Percentiles rank a stretch among this genome's conserved stretches.
Evolutionary conservation across 345 rosid species (phyloP).

Genomic region (Arabis alpina): DNA sequence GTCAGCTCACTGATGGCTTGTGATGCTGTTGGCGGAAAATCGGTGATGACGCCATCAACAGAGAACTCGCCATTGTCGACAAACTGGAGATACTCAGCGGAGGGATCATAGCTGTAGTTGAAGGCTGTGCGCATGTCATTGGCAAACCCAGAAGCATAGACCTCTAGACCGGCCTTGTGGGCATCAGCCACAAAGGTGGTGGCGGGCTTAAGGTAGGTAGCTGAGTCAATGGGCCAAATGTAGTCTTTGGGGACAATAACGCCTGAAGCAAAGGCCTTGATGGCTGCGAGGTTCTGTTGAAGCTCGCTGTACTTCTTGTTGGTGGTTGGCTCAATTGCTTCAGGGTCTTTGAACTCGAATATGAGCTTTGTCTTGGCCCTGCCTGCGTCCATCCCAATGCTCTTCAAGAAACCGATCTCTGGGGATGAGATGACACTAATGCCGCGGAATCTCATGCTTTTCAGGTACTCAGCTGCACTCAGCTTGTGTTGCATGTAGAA

Average conservation of each 20-base stretch:
- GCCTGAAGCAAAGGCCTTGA: slow-evolving; percentile 74
- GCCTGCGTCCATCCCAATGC: slow-evolving; percentile 47
- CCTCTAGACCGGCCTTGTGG: slow-evolving; percentile 71
- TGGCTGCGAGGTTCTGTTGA: slow-evolving; percentile 51
- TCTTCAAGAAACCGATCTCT: slow-evolving; percentile 73
- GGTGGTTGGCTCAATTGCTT: slow-evolving; percentile 71
- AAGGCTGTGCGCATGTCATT: slow-evolving; percentile 59
- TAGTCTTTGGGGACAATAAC: slow-evolving; percentile 76
- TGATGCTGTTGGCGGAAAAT: slow-evolving; percentile 84
- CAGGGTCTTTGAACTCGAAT: slow-evolving; percentile 51
- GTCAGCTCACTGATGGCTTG: slow-evolving; percentile 62
- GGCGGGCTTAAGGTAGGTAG: slow-evolving; percentile 56
- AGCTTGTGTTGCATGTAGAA: slow-evolving; percentile 65
- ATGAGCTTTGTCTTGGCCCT: slow-evolving; percentile 54
- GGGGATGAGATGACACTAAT: slow-evolving; percentile 60
- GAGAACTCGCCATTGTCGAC: slow-evolving; percentile 58
- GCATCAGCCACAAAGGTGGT: slow-evolving; percentile 80
- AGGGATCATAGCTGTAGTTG: slow-evolving; percentile 78
- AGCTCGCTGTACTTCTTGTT: slow-evolving; percentile 58
- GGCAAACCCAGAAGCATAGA: slow-evolving; percentile 75
- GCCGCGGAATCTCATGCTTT: slow-evolving; percentile 28
- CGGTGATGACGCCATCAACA: slow-evolving; percentile 83
- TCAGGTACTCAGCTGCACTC: slow-evolving; percentile 46
- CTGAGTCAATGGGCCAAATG: slow-evolving; percentile 61
- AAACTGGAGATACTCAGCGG: slow-evolving; percentile 68